These are phyloP conservation scores for Citrus cavaleriei DNA, from an alignment of 345 rosid species.

Conservation along the genomic window DNA sequence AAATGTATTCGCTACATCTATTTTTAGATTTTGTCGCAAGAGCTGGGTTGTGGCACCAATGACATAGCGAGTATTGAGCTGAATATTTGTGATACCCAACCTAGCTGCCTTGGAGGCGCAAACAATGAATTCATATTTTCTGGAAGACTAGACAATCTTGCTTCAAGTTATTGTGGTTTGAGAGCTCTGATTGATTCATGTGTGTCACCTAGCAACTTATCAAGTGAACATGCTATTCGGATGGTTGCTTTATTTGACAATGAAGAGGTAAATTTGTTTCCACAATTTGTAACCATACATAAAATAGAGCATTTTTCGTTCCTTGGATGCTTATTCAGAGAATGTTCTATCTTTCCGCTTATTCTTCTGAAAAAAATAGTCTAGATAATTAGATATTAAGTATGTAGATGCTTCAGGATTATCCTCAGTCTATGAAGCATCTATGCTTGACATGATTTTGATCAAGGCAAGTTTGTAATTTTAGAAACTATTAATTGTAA, in stretches of 20 bases:
- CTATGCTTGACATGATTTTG: not conserved
- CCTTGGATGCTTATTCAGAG: conserved; percentile 4
- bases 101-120: conserved; percentile 97
- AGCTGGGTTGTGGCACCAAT: conserved; percentile 55
- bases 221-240: conserved; percentile 61
- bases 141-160: conserved; percentile 95
- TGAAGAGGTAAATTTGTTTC: conserved; percentile 68
- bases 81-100: conserved; percentile 92
- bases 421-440: not conserved
- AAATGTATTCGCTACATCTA: conserved; percentile 5
- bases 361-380: not conserved
- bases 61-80: conserved; percentile 81
- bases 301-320: conserved; percentile 1
- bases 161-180: conserved; percentile 84
- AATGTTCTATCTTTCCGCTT: not conserved
- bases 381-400: not conserved
- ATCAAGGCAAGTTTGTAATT: not conserved
- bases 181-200: conserved; percentile 88
- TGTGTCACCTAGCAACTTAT: conserved; percentile 42
- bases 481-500: not conserved
- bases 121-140: conserved; percentile 86
- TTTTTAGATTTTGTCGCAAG: conserved; percentile 71
- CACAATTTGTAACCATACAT: not conserved
- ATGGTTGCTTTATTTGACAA: conserved; percentile 96
- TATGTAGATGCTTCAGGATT: not conserved